Evolutionary conservation across 2,329 filamentous ascomycete species (phyloP), one percentile per base, ranked within the genome.

Genomic region (Trichoderma koningiopsis): DNA sequence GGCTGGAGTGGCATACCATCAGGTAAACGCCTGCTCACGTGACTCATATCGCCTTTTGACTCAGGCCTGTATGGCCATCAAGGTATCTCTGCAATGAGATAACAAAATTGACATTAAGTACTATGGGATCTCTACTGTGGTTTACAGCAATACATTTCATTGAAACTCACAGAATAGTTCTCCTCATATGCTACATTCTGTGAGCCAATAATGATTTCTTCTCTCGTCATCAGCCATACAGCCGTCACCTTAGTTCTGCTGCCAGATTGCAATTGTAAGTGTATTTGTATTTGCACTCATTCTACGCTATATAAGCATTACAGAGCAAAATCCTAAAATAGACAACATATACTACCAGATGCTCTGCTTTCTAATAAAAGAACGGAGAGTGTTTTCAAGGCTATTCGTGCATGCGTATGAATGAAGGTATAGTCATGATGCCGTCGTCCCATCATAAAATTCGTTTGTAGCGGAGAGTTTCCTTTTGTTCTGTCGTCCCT

Each of bases 401-500:
- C 40, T 14, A 56, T 56, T 68, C 66, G 58, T 68, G 66, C 52
- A 68, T 47, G 47, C 37, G 31, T 49, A 49, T 53, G 37, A 70
- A 47, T 63, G 37, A 66, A 68, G 47, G 35, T 63, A 67, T 66
- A 74, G 75, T 76, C 77, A 75, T 78, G 72, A 76, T 78, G 72
- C 73, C 73, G 72, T 74, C 74, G 73, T 78, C 73, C 75, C 74
- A 74, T 82, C 81, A 77, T 83, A 74, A 79, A 75, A 73, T 72
- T 79, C 77, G 73, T 80, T 22, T 75, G 78, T 75, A 77, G 76
- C 59, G 79, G 79, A 78, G 75, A 76, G 76, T 74, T 74, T 72
- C 76, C 69, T n/a, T 43, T 57, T 35, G 56, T 72, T 77, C 78
- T 77, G 77, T 78, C 77, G 40, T 52, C 64, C 55, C 52, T 31